Conservation (phyloP, 2,329 filamentous ascomycete species). For the Capronia americana region DNA sequence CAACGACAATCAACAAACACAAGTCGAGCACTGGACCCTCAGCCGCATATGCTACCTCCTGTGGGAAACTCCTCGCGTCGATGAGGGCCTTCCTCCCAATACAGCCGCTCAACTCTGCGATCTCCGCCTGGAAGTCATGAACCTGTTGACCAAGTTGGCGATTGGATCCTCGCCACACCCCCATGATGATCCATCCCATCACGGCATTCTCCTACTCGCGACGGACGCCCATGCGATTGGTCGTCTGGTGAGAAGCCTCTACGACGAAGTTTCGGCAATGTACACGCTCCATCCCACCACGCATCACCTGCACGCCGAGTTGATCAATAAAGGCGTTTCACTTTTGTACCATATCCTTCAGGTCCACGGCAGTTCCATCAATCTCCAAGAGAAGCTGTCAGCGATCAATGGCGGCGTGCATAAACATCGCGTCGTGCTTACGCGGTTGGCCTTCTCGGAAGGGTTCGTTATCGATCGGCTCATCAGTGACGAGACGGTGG, state of each 20-base stretch:
- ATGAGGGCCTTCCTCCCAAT: constrained; percentile 50
- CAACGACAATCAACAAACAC: constrained; percentile 47
- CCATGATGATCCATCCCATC: constrained; percentile 65
- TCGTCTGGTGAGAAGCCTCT: constrained; percentile 74
- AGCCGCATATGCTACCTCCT: constrained; percentile 65
- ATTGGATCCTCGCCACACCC: constrained; percentile 52
- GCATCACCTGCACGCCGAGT: constrained; percentile 53
- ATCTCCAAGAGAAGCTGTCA: constrained; percentile 74
- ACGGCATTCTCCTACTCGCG: constrained; percentile 69
- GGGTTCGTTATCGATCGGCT: constrained; percentile 77
- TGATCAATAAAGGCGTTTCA: constrained; percentile 67
- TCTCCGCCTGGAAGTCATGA: constrained; percentile 53
- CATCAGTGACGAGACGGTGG: constrained; percentile 77
- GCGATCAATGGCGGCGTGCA: constrained; percentile 75
- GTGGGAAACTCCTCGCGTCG: constrained; percentile 58
- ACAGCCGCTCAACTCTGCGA: constrained; percentile 44
- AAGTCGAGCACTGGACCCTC: constrained; percentile 57
- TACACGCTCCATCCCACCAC: constrained; percentile 59
- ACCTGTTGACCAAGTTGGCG: constrained; percentile 51
- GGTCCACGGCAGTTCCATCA: constrained; percentile 59
- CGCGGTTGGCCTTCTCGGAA: constrained; percentile 83
- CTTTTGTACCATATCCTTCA: constrained; percentile 65
- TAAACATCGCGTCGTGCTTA: constrained; percentile 80
- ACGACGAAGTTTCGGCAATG: constrained; percentile 71
- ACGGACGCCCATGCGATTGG: constrained; percentile 73